A percentile compares a stretch with the other conserved stretches of the same genome.
Evolutionary conservation across 805 yeast genomes (phyloP).

Genomic region (Barnettozyma botsteinii): DNA sequence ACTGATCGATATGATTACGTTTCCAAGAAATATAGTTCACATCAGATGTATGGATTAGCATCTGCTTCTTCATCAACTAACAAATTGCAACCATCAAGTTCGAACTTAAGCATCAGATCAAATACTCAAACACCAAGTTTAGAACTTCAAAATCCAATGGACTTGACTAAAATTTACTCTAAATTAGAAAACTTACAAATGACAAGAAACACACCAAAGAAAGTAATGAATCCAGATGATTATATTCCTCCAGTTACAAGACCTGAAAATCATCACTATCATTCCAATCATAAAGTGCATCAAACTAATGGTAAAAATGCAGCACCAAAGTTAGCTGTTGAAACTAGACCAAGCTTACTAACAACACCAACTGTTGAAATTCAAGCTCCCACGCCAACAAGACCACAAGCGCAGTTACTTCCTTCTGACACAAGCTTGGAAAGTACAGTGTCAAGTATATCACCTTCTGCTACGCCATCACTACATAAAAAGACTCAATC

Average conservation of each 20-base stretch:
- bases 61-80: conserved; percentile 7
- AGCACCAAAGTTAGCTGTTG: conserved; percentile 3
- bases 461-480: neutral
- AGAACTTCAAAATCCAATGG: conserved; percentile 21
- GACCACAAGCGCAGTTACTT: conserved; percentile 7
- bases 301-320: too few species aligned
- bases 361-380: conserved; percentile 7
- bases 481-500: neutral
- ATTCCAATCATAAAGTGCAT: too few species aligned
- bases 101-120: conserved; percentile 10
- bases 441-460: neutral
- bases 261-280: neutral
- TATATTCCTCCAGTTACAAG: neutral
- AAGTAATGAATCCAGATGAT: neutral
- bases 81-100: conserved; percentile 1
- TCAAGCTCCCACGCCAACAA: conserved; percentile 16
- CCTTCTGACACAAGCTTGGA: neutral
- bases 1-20: conserved; percentile 16
- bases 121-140: conserved; percentile 25
- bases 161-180: conserved; percentile 14
- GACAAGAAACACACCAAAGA: neutral
- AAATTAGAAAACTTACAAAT: conserved; percentile 19
- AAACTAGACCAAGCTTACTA: neutral
- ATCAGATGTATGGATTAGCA: neutral
- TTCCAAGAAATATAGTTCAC: neutral